These are phyloP conservation scores for Diversispora epigaea DNA, from an alignment of 192 early-diverging fungal genomes.

Conservation along the genomic window DNA sequence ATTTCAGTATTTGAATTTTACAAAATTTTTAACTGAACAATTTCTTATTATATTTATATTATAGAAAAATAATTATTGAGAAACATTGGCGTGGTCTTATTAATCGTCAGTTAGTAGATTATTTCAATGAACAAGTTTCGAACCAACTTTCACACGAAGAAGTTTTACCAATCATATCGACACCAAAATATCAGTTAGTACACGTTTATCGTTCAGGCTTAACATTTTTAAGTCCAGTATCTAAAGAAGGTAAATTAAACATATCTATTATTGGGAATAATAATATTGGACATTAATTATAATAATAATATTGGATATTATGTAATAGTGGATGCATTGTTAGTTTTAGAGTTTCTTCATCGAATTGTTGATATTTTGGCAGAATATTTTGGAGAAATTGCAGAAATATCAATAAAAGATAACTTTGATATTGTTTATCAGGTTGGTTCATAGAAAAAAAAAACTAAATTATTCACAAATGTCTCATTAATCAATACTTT, in stretches of 20 bases:
- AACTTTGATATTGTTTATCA: slow-evolving; percentile 91
- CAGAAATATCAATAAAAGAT: slow-evolving; percentile 83
- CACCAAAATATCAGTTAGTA: slow-evolving; percentile 62
- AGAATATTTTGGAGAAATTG: slow-evolving; percentile 83
- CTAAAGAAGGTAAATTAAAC: slow-evolving; percentile 62
- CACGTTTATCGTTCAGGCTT: slow-evolving; percentile 69
- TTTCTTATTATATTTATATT: slow-evolving; percentile 26
- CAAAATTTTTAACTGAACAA: not conserved
- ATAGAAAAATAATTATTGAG: slow-evolving; percentile 81
- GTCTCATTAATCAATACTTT: not conserved
- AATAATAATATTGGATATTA: not conserved
- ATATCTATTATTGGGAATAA: not conserved
- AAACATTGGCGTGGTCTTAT: slow-evolving; percentile 81
- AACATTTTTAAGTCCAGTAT: slow-evolving; percentile 74
- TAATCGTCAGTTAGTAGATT: slow-evolving; percentile 59
- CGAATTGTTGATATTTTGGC: slow-evolving; percentile 72
- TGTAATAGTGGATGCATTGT: slow-evolving; percentile 68
- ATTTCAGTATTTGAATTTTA: not conserved
- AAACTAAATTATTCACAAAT: not conserved
- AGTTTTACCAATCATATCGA: slow-evolving; percentile 62
- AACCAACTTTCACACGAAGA: slow-evolving; percentile 61
- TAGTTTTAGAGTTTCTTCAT: slow-evolving; percentile 85
- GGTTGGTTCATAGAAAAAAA: slow-evolving; percentile 38
- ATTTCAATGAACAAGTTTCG: slow-evolving; percentile 61
- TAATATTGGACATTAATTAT: slow-evolving; percentile 8